Percentiles rank a stretch among this genome's conserved stretches.
Conservation (phyloP, 2,329 filamentous ascomycete species). For the Kalmusia sp. region DNA sequence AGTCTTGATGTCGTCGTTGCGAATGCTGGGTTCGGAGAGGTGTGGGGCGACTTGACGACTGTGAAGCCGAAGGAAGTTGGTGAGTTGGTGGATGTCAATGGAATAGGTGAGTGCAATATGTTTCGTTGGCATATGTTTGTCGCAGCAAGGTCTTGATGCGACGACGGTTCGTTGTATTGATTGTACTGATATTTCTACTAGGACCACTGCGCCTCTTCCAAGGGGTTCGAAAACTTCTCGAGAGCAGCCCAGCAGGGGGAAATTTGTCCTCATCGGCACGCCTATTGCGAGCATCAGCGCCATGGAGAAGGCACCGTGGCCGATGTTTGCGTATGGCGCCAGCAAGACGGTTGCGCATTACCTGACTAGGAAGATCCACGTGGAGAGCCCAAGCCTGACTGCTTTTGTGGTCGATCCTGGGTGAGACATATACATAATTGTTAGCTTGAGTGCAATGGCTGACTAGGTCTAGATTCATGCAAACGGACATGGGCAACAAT, state of each 20-base stretch:
- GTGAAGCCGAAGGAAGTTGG: not conserved
- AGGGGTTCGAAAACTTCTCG: not conserved
- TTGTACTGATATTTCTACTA: not conserved
- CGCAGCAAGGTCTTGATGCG: too few relatives aligned
- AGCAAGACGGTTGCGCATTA: conserved; percentile 4
- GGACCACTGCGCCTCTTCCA: conserved; percentile 1
- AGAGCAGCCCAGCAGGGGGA: not conserved
- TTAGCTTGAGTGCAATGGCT: not conserved
- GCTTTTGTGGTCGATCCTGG: conserved; percentile 4
- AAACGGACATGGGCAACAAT: conserved; percentile 2
- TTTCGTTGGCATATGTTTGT: too few relatives aligned
- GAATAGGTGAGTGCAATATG: not conserved
- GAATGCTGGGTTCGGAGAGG: not conserved
- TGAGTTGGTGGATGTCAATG: not conserved
- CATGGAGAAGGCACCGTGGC: conserved; percentile 4
- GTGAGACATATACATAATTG: not conserved
- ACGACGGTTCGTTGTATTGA: not conserved
- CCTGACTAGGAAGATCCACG: conserved; percentile 1
- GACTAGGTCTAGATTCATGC: conserved; percentile 1
- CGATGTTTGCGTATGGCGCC: conserved; percentile 6
- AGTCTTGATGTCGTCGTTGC: not conserved
- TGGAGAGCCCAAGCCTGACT: not conserved
- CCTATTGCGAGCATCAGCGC: conserved; percentile 4
- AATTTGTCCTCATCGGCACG: conserved; percentile 1
- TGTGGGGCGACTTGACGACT: not conserved